Percentiles rank a stretch among this genome's conserved stretches.
Evolutionary conservation across 768 basidiomycete species (phyloP).

Genomic region (Tricholoma terreum): DNA sequence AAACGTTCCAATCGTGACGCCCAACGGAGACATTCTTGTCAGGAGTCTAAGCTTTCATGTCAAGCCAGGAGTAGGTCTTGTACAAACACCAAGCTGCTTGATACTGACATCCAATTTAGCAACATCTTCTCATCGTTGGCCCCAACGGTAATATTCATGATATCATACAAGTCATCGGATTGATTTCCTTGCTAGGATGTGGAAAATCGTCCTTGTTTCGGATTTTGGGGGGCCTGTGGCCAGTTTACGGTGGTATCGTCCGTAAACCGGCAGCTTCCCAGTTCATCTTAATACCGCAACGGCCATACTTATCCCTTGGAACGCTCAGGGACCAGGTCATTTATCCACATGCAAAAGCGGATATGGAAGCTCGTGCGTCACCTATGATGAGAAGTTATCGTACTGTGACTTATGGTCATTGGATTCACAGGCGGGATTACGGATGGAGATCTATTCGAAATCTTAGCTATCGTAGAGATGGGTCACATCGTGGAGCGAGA

Average conservation of each 20-base stretch:
- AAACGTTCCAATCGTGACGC: conserved; percentile 91
- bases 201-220: conserved; percentile 92
- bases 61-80: conserved; percentile 67
- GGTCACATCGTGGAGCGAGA: conserved; percentile 84
- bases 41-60: conserved; percentile 84
- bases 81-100: neutral
- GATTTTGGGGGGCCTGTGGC: conserved; percentile 97
- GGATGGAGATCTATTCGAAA: conserved; percentile 68
- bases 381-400: neutral
- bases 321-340: conserved; percentile 96
- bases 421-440: conserved; percentile 55
- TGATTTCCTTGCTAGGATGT: conserved; percentile 46
- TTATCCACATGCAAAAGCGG: conserved; percentile 81
- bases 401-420: neutral
- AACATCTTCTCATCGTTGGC: conserved; percentile 90
- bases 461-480: conserved; percentile 82
- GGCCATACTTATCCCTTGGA: conserved; percentile 92
- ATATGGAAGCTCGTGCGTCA: conserved; percentile 74
- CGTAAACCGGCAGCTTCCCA: conserved; percentile 84
- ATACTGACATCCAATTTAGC: conserved; percentile 38
- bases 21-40: conserved; percentile 91
- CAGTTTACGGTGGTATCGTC: conserved; percentile 76
- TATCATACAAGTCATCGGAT: neutral
- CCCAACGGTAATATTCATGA: conserved; percentile 68
- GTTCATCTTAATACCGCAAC: conserved; percentile 94